phyloP scores from a whole-genome alignment of 1,284 basidiomycete species.

The Tetrapyrgos nigripes region DNA sequence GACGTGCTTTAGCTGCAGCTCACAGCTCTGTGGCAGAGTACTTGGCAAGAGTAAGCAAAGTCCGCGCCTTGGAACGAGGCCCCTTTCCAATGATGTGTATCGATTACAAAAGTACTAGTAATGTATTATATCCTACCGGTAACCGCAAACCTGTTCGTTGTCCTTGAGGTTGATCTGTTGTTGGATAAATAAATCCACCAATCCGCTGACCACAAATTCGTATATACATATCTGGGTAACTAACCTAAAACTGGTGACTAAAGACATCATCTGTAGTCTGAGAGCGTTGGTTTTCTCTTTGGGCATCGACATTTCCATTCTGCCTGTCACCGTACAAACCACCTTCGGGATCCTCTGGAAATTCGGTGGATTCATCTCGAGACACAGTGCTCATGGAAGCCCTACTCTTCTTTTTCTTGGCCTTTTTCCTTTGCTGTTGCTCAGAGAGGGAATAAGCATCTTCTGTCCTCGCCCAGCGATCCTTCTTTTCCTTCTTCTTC shows the following conservation, averaged over 20 bases:
- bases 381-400: slow-evolving; percentile 48
- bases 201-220: neutral
- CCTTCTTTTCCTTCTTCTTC: slow-evolving; percentile 79
- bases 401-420: slow-evolving; percentile 62
- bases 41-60: too few relatives aligned
- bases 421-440: slow-evolving; percentile 53
- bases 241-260: slow-evolving; percentile 52
- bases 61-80: too few relatives aligned
- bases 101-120: neutral
- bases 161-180: too few relatives aligned
- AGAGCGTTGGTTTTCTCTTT: slow-evolving; percentile 21
- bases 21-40: too few relatives aligned
- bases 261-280: slow-evolving; percentile 46
- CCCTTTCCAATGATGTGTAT: too few relatives aligned
- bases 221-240: neutral
- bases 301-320: slow-evolving; percentile 20
- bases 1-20: too few relatives aligned
- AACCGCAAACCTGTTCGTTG: too few relatives aligned
- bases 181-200: neutral
- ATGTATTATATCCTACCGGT: neutral
- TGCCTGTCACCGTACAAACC: slow-evolving; percentile 58
- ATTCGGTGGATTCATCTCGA: slow-evolving; percentile 56
- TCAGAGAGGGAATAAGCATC: slow-evolving; percentile 72
- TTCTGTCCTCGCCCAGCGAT: slow-evolving; percentile 83
- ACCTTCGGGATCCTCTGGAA: slow-evolving; percentile 76